These are phyloP conservation scores for Phyllosticta citrichinensis DNA, from an alignment of 2,329 filamentous ascomycete species.

Conservation along the genomic window DNA sequence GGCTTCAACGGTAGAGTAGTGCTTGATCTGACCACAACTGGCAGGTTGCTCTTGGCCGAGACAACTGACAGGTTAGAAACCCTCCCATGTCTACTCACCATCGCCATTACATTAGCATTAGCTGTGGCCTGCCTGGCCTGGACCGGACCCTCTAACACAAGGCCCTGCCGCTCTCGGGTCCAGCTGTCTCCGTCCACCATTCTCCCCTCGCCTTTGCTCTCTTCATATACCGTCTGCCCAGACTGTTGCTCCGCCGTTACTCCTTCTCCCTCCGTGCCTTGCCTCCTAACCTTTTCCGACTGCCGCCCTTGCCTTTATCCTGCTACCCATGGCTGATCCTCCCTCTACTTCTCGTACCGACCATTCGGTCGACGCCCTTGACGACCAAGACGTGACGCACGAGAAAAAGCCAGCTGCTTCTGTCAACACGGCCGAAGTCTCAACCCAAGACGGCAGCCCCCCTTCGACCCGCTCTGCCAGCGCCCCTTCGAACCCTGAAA, in stretches of 20 bases:
- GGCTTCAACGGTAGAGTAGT: background rate
- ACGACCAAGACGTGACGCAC: background rate
- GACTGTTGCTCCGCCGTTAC: too few species aligned
- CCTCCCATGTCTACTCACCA: background rate
- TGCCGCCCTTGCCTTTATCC: background rate
- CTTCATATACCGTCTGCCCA: background rate
- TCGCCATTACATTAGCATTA: background rate
- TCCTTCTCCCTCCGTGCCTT: background rate
- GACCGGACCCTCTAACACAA: background rate
- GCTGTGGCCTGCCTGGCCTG: background rate
- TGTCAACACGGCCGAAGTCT: background rate
- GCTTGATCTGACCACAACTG: background rate
- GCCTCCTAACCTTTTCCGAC: background rate
- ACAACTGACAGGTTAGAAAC: background rate
- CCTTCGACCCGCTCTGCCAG: background rate
- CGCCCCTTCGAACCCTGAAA: background rate
- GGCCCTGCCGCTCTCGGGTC: background rate
- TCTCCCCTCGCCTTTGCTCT: background rate
- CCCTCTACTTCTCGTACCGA: background rate
- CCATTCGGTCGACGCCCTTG: background rate
- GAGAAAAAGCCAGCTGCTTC: background rate
- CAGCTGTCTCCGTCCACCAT: background rate
- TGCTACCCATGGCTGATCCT: background rate
- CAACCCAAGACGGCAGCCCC: background rate
- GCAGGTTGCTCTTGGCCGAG: background rate